Conservation (phyloP, 345 rosid species). For the Turnera subulata region DNA sequence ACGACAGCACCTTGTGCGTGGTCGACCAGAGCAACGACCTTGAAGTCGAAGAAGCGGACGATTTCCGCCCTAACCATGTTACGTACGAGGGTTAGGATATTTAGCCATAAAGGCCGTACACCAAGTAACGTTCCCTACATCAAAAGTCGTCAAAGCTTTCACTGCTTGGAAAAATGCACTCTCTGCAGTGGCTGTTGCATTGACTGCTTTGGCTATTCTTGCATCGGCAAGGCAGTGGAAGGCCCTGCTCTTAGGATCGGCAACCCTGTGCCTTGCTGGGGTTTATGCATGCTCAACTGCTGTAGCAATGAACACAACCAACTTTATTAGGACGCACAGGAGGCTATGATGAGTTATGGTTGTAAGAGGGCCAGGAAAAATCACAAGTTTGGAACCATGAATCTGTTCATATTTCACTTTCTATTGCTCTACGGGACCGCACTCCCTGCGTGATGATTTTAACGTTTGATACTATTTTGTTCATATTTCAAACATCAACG, state of each 20-base stretch:
- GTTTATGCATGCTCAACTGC: constrained; percentile 60
- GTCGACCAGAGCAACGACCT: constrained; percentile 90
- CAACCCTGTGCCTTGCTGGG: constrained; percentile 53
- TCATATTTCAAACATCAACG: too few relatives aligned
- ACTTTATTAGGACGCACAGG: constrained; percentile 82
- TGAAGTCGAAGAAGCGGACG: too few relatives aligned
- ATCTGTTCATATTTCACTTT: too few relatives aligned
- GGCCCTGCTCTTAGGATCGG: constrained; percentile 46
- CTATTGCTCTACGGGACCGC: too few relatives aligned
- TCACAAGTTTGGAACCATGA: background rate
- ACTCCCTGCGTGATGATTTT: too few relatives aligned
- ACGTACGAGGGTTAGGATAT: constrained; percentile 67
- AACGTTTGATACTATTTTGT: too few relatives aligned
- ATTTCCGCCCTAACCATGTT: too few relatives aligned
- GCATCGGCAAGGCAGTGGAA: constrained; percentile 73
- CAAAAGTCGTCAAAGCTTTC: constrained; percentile 50
- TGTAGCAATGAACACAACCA: constrained; percentile 68
- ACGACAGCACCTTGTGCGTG: too few relatives aligned
- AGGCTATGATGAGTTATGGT: too few relatives aligned
- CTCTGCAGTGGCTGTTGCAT: constrained; percentile 38
- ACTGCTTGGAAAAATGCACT: constrained; percentile 56
- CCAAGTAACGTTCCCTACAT: too few relatives aligned
- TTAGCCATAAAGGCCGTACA: constrained; percentile 83
- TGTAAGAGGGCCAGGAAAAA: background rate
- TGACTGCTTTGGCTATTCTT: constrained; percentile 60